Conservation (phyloP, 163 green algal genomes). For the Scenedesmus sp. region DNA sequence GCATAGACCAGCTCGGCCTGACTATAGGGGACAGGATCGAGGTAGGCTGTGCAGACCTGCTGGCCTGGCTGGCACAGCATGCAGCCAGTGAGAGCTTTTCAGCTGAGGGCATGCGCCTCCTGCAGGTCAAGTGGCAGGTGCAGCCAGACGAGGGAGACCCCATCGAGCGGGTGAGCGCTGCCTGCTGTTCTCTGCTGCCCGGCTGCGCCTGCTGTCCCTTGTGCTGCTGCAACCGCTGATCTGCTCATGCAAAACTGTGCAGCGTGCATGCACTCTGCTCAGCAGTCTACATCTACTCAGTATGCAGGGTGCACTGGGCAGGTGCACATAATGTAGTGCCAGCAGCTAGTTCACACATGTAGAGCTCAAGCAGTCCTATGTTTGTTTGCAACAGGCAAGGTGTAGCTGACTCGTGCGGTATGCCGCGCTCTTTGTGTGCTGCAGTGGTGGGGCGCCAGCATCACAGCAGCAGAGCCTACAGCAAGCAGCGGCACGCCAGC, state of each 20-base stretch:
- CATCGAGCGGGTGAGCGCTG: neutral
- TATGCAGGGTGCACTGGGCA: neutral
- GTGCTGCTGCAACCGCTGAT: neutral
- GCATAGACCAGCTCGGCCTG: slow-evolving; percentile 33
- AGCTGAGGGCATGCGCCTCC: neutral
- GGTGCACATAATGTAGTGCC: neutral
- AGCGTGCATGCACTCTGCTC: neutral
- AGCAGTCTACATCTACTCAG: too few relatives aligned
- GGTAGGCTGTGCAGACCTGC: neutral
- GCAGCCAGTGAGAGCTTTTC: neutral
- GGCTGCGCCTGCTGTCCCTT: neutral
- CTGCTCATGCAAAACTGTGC: neutral
- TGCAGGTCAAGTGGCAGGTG: slow-evolving; percentile 44
- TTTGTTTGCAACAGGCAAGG: too few relatives aligned
- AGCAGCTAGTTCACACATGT: neutral
- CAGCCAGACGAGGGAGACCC: slow-evolving; percentile 22
- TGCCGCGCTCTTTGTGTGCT: neutral
- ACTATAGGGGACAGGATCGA: slow-evolving; percentile 32
- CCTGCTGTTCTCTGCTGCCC: neutral
- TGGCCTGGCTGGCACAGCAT: neutral
- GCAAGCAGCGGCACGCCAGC: neutral
- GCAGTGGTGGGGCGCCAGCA: slow-evolving; percentile 27
- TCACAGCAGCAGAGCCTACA: slow-evolving; percentile 4
- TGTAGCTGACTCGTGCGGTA: neutral
- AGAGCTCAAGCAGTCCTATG: neutral